A percentile compares a stretch with the other conserved stretches of the same genome.
These are phyloP conservation scores for Saitozyma podzolica DNA, from an alignment of 768 basidiomycete genomes.

Conservation along the genomic window DNA sequence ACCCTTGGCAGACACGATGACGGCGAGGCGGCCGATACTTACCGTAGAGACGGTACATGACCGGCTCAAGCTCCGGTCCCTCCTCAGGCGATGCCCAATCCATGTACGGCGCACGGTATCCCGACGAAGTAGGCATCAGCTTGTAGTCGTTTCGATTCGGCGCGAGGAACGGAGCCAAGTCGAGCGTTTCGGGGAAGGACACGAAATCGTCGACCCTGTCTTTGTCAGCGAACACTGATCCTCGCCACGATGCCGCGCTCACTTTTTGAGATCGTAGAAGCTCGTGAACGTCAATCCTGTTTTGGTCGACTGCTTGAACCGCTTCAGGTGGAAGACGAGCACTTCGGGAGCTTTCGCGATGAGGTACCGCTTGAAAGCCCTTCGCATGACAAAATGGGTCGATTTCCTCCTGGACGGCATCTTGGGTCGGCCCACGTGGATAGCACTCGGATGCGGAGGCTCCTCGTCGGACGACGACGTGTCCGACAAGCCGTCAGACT, in stretches of 20 bases:
- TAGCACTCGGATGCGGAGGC: constrained; percentile 4
- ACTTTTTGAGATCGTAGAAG: constrained; percentile 52
- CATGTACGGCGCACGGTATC: constrained; percentile 46
- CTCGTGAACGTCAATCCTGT: constrained; percentile 44
- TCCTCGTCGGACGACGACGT: constrained; percentile 37
- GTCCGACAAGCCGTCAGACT: constrained; percentile 38
- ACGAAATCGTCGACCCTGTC: constrained; percentile 83
- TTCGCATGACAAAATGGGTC: constrained; percentile 70
- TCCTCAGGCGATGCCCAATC: constrained; percentile 45
- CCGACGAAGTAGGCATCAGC: constrained; percentile 30
- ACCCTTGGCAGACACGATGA: background rate
- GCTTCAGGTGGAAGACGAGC: constrained; percentile 87
- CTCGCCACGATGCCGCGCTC: constrained; percentile 54
- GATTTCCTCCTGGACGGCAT: constrained; percentile 45
- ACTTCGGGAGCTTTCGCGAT: constrained; percentile 75
- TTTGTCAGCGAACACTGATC: constrained; percentile 29
- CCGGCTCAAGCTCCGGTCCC: constrained; percentile 41
- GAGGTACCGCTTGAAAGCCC: constrained; percentile 92
- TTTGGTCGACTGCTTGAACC: constrained; percentile 83
- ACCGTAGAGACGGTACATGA: constrained; percentile 51
- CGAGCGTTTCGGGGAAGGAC: constrained; percentile 81
- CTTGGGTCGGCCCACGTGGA: constrained; percentile 21
- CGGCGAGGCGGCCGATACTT: constrained; percentile 8
- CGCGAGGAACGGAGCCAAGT: constrained; percentile 81
- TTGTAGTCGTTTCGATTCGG: constrained; percentile 58